Base-by-base conservation (phyloP, 2,329 filamentous ascomycete genomes). In the Xylariaceae sp. region DNA sequence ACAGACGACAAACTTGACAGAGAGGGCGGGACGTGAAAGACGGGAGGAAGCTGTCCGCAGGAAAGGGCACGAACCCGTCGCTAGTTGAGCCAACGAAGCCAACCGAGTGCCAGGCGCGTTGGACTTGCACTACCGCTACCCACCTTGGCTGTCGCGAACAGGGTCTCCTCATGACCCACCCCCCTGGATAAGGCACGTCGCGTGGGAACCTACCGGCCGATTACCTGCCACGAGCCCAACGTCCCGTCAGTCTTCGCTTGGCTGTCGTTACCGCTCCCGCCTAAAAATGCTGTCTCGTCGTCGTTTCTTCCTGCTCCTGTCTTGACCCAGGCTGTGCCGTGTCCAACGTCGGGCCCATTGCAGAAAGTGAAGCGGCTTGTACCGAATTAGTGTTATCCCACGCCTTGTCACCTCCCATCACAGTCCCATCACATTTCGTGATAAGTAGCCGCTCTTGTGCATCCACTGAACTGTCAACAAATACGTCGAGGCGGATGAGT, bases 161-260 rank as follows among this genome's bases (percentile, higher is more conserved):
- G 51, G 37, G 37, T 46, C 40, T 45, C 48, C 46, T 53, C 19
- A 9, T 47, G 51, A 53, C 54, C 54, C 57, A 53, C 54, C 44
- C 50, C 44, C 54, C 44, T 51, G 48, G 46, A 30, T 47, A 36
- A 29, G 34, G 34, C 46, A 57, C 53, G 52, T 40, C 53, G 57
- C 57, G 51, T 57, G 51, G 55, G 51, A 54, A 29, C 47, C 26
- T 48, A 30, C 56, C 49, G 49, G 49, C 47, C 51, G 58, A 55
- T 55, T 53, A 47, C 44, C 49, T 56, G 39, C 43, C 49, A 52
- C 47, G 51, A 58, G 56, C 56, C 53, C 50, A 56, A 58, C 56
- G 47, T 56, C 32, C 53, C 37, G 26, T 40, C 48, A 32, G 45
- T n/a, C 36, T 36, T 55, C 53, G 49, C 49, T 56, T 55, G 44